Evolutionary conservation across 2,329 filamentous ascomycete genomes (phyloP).

Genomic region (Aspergillus pseudoviridinutans): DNA sequence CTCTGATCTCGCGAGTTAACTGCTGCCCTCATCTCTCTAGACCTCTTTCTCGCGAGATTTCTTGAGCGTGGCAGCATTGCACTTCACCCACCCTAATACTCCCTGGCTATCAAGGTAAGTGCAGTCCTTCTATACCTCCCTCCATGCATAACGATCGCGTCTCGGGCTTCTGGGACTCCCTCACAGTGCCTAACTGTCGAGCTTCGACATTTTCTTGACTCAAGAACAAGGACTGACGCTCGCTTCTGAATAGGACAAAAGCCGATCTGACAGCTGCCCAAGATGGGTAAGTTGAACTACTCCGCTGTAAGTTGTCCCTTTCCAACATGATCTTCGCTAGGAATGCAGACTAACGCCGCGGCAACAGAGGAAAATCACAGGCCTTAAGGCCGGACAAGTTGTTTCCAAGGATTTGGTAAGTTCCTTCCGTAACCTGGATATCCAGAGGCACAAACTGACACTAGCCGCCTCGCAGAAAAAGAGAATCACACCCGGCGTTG

Average conservation of each 20-base stretch:
- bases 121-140: not conserved
- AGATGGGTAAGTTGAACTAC: conserved; percentile 40
- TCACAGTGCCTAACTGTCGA: not conserved
- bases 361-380: conserved; percentile 43
- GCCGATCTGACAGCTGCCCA: conserved; percentile 1
- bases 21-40: not conserved
- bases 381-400: conserved; percentile 43
- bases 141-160: not conserved
- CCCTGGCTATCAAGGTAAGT: not conserved
- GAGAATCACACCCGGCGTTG: conserved; percentile 27
- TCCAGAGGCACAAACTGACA: not conserved
- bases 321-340: not conserved
- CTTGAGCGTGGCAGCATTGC: not conserved
- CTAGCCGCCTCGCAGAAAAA: conserved; percentile 26
- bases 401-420: conserved; percentile 44
- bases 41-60: not conserved
- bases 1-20: not conserved
- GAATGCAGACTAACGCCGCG: conserved; percentile 11
- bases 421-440: not conserved
- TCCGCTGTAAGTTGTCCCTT: conserved; percentile 29
- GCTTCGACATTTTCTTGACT: not conserved
- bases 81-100: not conserved
- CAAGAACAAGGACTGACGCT: not conserved
- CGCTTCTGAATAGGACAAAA: not conserved
- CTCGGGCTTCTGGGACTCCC: not conserved